A percentile compares a stretch with the other conserved stretches of the same genome.
phyloP scores from a whole-genome alignment of 2,329 filamentous ascomycete genomes.

The Paecilomyces variotii region DNA sequence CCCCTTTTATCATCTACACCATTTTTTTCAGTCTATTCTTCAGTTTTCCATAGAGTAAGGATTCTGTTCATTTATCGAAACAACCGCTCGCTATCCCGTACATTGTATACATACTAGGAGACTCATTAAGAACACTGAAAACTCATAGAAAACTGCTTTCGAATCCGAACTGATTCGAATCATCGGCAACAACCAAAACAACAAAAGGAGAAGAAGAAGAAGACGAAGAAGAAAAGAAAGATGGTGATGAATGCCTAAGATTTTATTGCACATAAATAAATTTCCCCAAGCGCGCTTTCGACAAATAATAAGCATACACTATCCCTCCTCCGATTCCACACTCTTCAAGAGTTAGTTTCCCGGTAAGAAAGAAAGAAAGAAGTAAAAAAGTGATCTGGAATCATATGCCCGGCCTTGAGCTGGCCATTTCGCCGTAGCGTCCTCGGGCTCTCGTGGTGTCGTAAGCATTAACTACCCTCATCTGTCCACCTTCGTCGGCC shows the following conservation, averaged over 20 bases:
- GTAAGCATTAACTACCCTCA: conserved; percentile 90
- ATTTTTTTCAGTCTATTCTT: background rate
- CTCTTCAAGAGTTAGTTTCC: conserved; percentile 4
- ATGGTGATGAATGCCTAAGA: conserved; percentile 4
- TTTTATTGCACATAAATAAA: conserved; percentile 2
- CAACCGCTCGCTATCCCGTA: background rate
- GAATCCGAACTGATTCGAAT: background rate
- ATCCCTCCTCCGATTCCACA: background rate
- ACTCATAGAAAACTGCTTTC: conserved; percentile 5
- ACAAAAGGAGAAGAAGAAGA: conserved; percentile 8
- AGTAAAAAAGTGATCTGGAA: conserved; percentile 10
- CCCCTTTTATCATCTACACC: too few relatives aligned
- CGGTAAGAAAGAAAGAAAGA: conserved; percentile 11
- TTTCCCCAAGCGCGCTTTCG: background rate
- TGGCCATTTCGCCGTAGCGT: conserved; percentile 90
- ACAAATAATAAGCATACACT: background rate
- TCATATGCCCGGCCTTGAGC: conserved; percentile 36
- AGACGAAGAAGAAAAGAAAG: conserved; percentile 9
- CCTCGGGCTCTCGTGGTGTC: conserved; percentile 91
- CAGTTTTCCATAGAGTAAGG: background rate
- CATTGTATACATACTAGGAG: background rate
- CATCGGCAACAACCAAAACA: conserved; percentile 6
- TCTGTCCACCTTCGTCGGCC: conserved; percentile 85
- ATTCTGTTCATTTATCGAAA: background rate
- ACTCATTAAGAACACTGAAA: background rate